Conservation (phyloP, 345 rosid species). For the Geranium brycei region DNA sequence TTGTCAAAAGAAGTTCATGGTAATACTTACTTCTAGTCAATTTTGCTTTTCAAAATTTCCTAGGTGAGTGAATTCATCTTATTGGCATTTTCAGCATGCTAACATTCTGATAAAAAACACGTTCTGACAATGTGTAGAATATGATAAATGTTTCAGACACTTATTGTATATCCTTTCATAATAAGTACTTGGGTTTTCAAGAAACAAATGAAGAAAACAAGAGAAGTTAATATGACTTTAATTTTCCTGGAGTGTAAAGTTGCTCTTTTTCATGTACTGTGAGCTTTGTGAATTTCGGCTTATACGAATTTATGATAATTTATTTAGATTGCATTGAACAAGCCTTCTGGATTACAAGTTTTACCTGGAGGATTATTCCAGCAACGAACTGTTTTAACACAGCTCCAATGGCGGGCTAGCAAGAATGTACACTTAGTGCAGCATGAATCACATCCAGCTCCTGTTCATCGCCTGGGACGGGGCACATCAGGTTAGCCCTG, state of each 20-base stretch:
- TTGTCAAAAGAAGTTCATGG: neutral
- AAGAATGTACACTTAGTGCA: constrained; percentile 15
- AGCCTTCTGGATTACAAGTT: constrained; percentile 90
- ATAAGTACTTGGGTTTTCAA: too few species aligned
- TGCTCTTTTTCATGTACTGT: neutral
- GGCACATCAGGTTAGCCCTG: constrained; percentile 66
- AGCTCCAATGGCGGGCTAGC: constrained; percentile 53
- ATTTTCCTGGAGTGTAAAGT: neutral
- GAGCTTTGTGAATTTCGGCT: neutral
- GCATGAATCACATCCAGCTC: constrained; percentile 50
- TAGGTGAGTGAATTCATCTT: neutral
- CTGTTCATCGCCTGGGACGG: constrained; percentile 86
- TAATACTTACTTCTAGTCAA: neutral
- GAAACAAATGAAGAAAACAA: too few species aligned
- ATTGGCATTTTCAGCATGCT: neutral
- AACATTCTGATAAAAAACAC: too few species aligned
- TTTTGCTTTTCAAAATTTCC: too few species aligned
- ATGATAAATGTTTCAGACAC: neutral
- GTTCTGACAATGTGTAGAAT: neutral
- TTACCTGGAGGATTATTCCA: constrained; percentile 91
- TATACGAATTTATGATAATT: constrained; percentile 9
- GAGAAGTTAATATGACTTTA: too few species aligned
- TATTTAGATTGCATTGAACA: constrained; percentile 67
- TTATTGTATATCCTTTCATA: too few species aligned
- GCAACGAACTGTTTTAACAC: constrained; percentile 70